phyloP scores from a whole-genome alignment of 768 basidiomycete genomes.

The Lactarius quietus region DNA sequence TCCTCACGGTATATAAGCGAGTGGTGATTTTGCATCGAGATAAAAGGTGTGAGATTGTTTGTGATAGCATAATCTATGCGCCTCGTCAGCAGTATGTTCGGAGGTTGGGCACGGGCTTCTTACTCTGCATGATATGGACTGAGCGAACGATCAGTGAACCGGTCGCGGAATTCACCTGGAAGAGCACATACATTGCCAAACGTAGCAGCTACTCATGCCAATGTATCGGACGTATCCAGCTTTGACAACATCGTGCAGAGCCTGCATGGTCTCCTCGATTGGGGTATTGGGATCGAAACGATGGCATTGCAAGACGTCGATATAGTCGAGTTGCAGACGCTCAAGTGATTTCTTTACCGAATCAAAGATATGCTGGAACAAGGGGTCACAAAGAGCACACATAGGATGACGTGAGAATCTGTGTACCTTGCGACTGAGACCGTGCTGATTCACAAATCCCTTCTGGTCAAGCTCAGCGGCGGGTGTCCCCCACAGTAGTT shows the following conservation, averaged over 20 bases:
- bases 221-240: slow-evolving; percentile 38
- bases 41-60: slow-evolving; percentile 20
- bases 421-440: slow-evolving; percentile 37
- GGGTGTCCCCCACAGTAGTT: not conserved
- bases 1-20: slow-evolving; percentile 41
- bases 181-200: slow-evolving; percentile 31
- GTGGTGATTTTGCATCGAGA: slow-evolving; percentile 30
- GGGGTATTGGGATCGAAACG: slow-evolving; percentile 38
- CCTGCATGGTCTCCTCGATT: slow-evolving; percentile 33
- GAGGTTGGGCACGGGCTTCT: not conserved
- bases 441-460: slow-evolving; percentile 39
- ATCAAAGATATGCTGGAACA: slow-evolving; percentile 64
- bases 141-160: slow-evolving; percentile 12
- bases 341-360: slow-evolving; percentile 57
- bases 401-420: not conserved
- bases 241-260: slow-evolving; percentile 40
- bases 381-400: not conserved
- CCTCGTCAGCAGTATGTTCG: slow-evolving; percentile 18
- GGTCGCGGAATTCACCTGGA: not conserved
- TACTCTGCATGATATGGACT: slow-evolving; percentile 26
- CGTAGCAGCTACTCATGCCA: slow-evolving; percentile 32
- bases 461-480: slow-evolving; percentile 25
- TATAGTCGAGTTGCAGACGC: slow-evolving; percentile 71
- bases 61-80: slow-evolving; percentile 24
- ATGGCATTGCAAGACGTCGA: slow-evolving; percentile 66